Conservation (phyloP, 768 basidiomycete species). For the Coprinellus aureogranulatus region DNA sequence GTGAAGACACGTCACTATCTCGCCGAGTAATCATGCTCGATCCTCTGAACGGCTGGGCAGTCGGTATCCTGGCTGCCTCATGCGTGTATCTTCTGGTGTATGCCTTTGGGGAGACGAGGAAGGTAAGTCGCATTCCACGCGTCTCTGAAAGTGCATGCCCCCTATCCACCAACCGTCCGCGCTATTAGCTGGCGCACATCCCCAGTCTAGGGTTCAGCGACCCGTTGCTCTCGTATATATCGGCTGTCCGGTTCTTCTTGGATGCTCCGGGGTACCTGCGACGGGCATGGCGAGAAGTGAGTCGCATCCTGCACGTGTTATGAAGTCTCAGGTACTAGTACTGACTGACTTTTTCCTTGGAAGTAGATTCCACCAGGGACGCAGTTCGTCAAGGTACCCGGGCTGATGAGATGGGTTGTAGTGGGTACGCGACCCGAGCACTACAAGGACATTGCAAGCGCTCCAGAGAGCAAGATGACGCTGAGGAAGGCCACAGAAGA, state of each 20-base stretch:
- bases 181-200: background rate
- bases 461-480: conserved; percentile 28
- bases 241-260: background rate
- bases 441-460: conserved; percentile 31
- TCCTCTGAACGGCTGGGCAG: too few species aligned
- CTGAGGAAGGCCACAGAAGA: conserved; percentile 25
- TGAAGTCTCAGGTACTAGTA: background rate
- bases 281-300: background rate
- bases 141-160: too few species aligned
- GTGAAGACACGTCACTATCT: too few species aligned
- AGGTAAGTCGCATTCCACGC: background rate
- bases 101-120: background rate
- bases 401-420: conserved; percentile 4
- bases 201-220: background rate
- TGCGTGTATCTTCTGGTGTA: background rate
- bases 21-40: too few species aligned
- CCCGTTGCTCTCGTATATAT: background rate
- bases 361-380: background rate
- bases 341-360: too few species aligned
- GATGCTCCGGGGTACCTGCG: background rate
- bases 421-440: conserved; percentile 13
- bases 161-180: background rate
- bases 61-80: background rate
- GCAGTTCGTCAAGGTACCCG: conserved; percentile 4
- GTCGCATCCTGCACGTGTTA: background rate